Conservation (phyloP, 768 basidiomycete genomes). For the Rickenella mellea region DNA sequence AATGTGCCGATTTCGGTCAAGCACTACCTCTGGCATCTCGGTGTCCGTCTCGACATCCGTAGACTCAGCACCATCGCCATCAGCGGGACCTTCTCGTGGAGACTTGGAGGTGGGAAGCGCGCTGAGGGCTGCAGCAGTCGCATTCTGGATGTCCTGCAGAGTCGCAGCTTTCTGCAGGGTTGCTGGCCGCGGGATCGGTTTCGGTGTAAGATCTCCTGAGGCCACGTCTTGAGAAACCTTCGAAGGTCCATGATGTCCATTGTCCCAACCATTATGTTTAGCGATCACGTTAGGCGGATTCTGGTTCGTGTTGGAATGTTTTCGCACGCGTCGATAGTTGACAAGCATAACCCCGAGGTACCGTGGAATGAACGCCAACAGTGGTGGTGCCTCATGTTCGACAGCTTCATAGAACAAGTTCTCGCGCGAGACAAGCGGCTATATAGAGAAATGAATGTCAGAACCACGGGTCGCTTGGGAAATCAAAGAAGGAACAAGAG, state of each 20-base stretch:
- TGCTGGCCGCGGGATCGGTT: too few species aligned
- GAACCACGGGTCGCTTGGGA: neutral
- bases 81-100: slow-evolving; percentile 16
- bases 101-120: slow-evolving; percentile 10
- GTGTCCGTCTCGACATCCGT: slow-evolving; percentile 33
- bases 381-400: slow-evolving; percentile 85
- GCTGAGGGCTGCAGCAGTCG: neutral
- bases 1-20: slow-evolving; percentile 93
- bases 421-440: slow-evolving; percentile 95
- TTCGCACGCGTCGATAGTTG: slow-evolving; percentile 73
- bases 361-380: slow-evolving; percentile 91
- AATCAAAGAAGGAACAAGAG: neutral
- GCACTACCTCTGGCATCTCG: slow-evolving; percentile 88
- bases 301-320: slow-evolving; percentile 1
- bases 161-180: slow-evolving; percentile 8
- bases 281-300: neutral
- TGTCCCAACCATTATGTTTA: neutral
- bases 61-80: slow-evolving; percentile 7
- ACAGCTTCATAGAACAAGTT: slow-evolving; percentile 98
- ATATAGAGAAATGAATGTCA: slow-evolving; percentile 6
- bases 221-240: slow-evolving; percentile 25
- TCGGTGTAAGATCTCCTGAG: too few species aligned
- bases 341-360: slow-evolving; percentile 99
- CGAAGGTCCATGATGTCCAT: slow-evolving; percentile 7
- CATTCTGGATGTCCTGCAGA: slow-evolving; percentile 1